These are phyloP conservation scores for Solanum commersonii DNA, from an alignment of 257 asterid species.

Conservation along the genomic window DNA sequence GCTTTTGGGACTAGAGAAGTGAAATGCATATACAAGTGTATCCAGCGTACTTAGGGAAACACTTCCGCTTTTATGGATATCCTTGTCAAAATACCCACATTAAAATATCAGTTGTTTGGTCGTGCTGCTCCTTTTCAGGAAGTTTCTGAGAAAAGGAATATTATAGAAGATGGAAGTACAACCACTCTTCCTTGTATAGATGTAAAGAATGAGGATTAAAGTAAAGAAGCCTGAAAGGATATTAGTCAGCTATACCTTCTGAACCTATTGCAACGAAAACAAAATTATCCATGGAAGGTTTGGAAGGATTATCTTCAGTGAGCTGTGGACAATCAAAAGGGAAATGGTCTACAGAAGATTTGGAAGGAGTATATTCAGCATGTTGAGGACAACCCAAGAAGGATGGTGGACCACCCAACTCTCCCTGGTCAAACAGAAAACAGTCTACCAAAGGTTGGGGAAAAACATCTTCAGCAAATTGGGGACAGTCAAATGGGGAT, in stretches of 20 bases:
- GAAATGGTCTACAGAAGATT: not conserved
- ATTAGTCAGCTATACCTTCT: not conserved
- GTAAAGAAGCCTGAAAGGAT: not conserved
- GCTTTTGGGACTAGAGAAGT: constrained; percentile 63
- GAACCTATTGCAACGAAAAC: not conserved
- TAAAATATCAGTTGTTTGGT: constrained; percentile 53
- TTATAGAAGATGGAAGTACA: not conserved
- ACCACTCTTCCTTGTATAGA: not conserved
- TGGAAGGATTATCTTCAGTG: not conserved
- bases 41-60: constrained; percentile 28
- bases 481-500: not conserved
- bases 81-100: constrained; percentile 25
- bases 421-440: not conserved
- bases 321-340: not conserved
- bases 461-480: not conserved
- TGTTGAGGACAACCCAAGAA: not conserved
- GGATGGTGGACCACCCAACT: not conserved
- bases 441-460: not conserved
- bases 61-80: constrained; percentile 50
- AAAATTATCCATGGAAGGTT: not conserved
- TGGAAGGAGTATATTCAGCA: not conserved
- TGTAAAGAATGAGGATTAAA: not conserved
- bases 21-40: constrained; percentile 54
- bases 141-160: not conserved
- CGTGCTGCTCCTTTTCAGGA: constrained; percentile 10